Conservation (phyloP, 2,329 filamentous ascomycete species). For the Nannizzia gypsea region DNA sequence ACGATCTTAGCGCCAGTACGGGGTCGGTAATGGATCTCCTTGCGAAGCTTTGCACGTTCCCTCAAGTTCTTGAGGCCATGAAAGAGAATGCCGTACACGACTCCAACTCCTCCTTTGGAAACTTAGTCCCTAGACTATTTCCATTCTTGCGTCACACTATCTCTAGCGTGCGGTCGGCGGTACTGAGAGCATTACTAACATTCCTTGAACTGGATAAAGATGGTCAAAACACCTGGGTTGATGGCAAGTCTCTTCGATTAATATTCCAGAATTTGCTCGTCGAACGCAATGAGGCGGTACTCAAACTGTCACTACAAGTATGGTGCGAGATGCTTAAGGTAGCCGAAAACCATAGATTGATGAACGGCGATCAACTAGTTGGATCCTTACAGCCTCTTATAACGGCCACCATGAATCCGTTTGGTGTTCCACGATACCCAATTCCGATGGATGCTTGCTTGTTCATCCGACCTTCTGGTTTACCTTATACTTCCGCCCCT, state of each 20-base stretch:
- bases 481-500: slow-evolving; percentile 53
- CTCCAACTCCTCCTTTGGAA: slow-evolving; percentile 77
- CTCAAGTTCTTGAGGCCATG: slow-evolving; percentile 86
- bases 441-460: slow-evolving; percentile 82
- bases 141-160: slow-evolving; percentile 96
- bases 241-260: slow-evolving; percentile 73
- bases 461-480: slow-evolving; percentile 87
- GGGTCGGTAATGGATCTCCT: slow-evolving; percentile 97
- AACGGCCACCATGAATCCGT: slow-evolving; percentile 73
- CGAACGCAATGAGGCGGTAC: slow-evolving; percentile 72
- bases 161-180: slow-evolving; percentile 83
- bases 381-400: slow-evolving; percentile 70
- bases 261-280: slow-evolving; percentile 93
- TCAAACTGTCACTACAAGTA: slow-evolving; percentile 72
- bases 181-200: slow-evolving; percentile 81
- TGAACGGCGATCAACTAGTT: slow-evolving; percentile 56
- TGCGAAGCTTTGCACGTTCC: slow-evolving; percentile 89
- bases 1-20: slow-evolving; percentile 92
- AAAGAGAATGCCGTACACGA: slow-evolving; percentile 74
- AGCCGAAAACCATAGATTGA: slow-evolving; percentile 49
- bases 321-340: slow-evolving; percentile 68
- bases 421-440: slow-evolving; percentile 81
- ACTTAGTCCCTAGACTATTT: slow-evolving; percentile 85
- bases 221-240: slow-evolving; percentile 77
- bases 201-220: slow-evolving; percentile 79